Base-by-base conservation (phyloP, 495 filamentous ascomycete genomes). In the Hypomontagnella monticulosa region DNA sequence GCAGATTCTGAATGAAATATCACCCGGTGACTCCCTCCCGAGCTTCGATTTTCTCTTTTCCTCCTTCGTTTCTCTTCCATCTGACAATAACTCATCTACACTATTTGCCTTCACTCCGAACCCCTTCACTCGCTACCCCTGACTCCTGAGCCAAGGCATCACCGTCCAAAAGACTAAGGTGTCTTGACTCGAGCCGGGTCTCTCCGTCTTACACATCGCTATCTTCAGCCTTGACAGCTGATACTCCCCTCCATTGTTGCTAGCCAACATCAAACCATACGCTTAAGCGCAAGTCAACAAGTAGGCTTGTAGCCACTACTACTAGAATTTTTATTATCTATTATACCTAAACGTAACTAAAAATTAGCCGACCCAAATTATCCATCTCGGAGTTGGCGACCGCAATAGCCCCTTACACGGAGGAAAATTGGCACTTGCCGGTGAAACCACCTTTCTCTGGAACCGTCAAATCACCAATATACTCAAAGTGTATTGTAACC, bases 1-100 rank as follows among this genome's bases (percentile, higher is more conserved):
- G 23, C 19, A 7, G 48, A 57, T 12, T 63, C 44, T 36, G 59
- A 76, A 65, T 82, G 79, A 83, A 80, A 83, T 83, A 83, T 78
- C 79, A 55, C 69, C 74, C 66, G 71, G 52, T 82, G 80, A 82
- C 80, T 82, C 80, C 79, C 72, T 71, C 71, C 77, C 78, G 73
- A 70, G 53, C 57, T 47, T 23, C 57, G 58, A 58, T 38, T 57
- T 44, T 49, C 73, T 68, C 47, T 70, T 70, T 62, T 55, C 56
- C 49, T 67, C 70, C 61, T 71, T 74, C 69, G 53, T 53, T 32
- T 69, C 46, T 65, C 70, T 59, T 60, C 52, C 59, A 68, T 54
- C 63, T 37, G 18, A 37, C 38, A 34, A 12, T 47, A 44, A 49
- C 49, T 41, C 30, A 49, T 16, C 47, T 49, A 41, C 23, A 41